Percentiles rank a stretch among this genome's conserved stretches.
These are phyloP conservation scores for Rhizopus sp. DNA, from an alignment of 371 early-diverging fungal species.

Conservation along the genomic window DNA sequence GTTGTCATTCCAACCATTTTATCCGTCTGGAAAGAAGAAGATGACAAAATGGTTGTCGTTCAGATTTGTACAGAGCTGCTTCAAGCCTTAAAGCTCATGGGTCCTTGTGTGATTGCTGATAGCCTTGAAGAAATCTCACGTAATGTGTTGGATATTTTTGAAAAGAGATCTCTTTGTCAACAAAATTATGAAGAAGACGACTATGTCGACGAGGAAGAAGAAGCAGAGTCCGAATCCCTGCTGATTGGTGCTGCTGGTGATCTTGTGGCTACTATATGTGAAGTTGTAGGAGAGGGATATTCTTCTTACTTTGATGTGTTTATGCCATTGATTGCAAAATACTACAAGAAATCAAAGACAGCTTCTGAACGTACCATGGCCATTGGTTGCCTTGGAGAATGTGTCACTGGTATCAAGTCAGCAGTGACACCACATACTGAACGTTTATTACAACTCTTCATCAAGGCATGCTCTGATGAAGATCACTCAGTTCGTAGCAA, in stretches of 20 bases:
- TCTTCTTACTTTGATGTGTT: slow-evolving; percentile 73
- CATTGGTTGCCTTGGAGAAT: slow-evolving; percentile 86
- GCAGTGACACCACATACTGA: slow-evolving; percentile 81
- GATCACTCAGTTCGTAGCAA: slow-evolving; percentile 86
- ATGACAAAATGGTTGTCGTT: slow-evolving; percentile 79
- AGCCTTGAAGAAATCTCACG: slow-evolving; percentile 63
- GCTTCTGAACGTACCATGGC: slow-evolving; percentile 87
- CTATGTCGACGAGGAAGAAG: slow-evolving; percentile 76
- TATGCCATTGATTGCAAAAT: slow-evolving; percentile 79
- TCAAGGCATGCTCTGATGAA: slow-evolving; percentile 73
- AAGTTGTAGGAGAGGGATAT: slow-evolving; percentile 74
- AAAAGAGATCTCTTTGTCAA: slow-evolving; percentile 84
- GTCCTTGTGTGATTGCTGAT: slow-evolving; percentile 78
- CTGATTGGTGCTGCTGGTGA: slow-evolving; percentile 83
- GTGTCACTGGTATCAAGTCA: slow-evolving; percentile 70
- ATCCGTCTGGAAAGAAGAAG: slow-evolving; percentile 78
- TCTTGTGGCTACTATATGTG: slow-evolving; percentile 77
- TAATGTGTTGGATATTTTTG: slow-evolving; percentile 68
- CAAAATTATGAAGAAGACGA: slow-evolving; percentile 76
- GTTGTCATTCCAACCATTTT: slow-evolving; percentile 73
- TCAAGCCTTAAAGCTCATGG: slow-evolving; percentile 70
- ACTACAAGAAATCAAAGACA: slow-evolving; percentile 75
- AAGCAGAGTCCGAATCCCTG: slow-evolving; percentile 83
- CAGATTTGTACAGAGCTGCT: slow-evolving; percentile 75
- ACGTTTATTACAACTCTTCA: slow-evolving; percentile 62